A percentile compares a stretch with the other conserved stretches of the same genome.
These are phyloP conservation scores for Fusarium sp. DNA, from an alignment of 2,329 filamentous ascomycete genomes.

Conservation along the genomic window DNA sequence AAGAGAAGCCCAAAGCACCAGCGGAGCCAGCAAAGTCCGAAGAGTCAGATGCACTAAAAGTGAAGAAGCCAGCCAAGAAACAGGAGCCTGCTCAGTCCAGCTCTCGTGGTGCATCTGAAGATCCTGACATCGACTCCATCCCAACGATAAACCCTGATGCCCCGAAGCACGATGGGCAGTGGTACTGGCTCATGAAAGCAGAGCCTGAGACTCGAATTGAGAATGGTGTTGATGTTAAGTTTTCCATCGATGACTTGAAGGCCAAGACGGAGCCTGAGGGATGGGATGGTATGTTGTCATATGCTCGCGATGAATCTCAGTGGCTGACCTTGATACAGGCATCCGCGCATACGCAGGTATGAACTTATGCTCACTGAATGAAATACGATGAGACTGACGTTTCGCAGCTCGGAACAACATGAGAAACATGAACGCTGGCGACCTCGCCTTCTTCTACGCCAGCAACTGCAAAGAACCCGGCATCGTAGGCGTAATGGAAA, in stretches of 20 bases:
- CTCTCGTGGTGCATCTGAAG: constrained; percentile 38
- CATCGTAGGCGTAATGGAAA: constrained; percentile 88
- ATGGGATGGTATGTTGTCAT: constrained; percentile 79
- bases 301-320: background rate
- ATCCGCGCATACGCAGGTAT: constrained; percentile 63
- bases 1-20: background rate
- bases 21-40: background rate
- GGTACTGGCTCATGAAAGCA: constrained; percentile 87
- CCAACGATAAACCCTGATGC: constrained; percentile 55
- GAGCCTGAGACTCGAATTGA: constrained; percentile 89
- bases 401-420: constrained; percentile 83
- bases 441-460: constrained; percentile 97
- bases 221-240: constrained; percentile 88
- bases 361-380: accelerated
- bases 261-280: constrained; percentile 81
- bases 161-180: constrained; percentile 55
- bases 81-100: background rate
- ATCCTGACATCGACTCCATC: constrained; percentile 50
- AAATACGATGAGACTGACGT: background rate
- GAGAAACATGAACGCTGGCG: constrained; percentile 88
- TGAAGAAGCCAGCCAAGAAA: background rate
- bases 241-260: constrained; percentile 91
- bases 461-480: constrained; percentile 92
- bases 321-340: constrained; percentile 49
- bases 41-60: background rate